Evolutionary conservation across 495 filamentous ascomycete genomes (phyloP).

Genomic region (Penicillium salamii): DNA sequence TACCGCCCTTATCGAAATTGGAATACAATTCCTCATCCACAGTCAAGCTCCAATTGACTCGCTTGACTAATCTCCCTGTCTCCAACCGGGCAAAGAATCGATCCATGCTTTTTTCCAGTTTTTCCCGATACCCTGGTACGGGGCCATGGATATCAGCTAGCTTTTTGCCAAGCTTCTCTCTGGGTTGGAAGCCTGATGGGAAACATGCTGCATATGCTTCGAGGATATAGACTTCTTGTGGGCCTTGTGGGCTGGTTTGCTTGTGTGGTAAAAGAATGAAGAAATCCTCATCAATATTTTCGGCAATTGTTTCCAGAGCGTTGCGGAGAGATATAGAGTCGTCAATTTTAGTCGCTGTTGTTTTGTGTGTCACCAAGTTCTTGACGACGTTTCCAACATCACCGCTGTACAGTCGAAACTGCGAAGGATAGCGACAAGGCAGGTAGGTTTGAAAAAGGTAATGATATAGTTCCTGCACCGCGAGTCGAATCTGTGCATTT

Average conservation of each 20-base stretch:
- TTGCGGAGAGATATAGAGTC: conserved; percentile 15
- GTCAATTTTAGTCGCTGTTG: conserved; percentile 35
- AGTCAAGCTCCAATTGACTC: conserved; percentile 62
- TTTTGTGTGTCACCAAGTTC: conserved; percentile 45
- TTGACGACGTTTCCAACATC: conserved; percentile 13
- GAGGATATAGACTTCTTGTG: conserved; percentile 51
- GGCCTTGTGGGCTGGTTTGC: neutral
- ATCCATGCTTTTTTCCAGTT: conserved; percentile 75
- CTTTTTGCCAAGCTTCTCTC: conserved; percentile 58
- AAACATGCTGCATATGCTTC: conserved; percentile 69
- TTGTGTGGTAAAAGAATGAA: conserved; percentile 62
- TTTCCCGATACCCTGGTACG: conserved; percentile 66
- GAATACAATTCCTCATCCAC: conserved; percentile 55
- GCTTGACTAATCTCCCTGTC: conserved; percentile 35
- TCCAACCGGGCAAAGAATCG: conserved; percentile 60
- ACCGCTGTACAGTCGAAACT: no score
- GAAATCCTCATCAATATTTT: conserved; percentile 52
- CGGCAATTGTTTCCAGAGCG: conserved; percentile 18
- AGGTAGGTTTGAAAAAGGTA: conserved; percentile 64
- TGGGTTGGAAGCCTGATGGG: conserved; percentile 68
- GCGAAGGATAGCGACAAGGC: conserved; percentile 57
- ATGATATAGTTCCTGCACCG: conserved; percentile 63
- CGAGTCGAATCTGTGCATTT: conserved; percentile 35
- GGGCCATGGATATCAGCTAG: conserved; percentile 68
- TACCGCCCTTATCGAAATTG: conserved; percentile 39